Conservation (phyloP, 2,329 filamentous ascomycete species). For the Aspergillus texensis region DNA sequence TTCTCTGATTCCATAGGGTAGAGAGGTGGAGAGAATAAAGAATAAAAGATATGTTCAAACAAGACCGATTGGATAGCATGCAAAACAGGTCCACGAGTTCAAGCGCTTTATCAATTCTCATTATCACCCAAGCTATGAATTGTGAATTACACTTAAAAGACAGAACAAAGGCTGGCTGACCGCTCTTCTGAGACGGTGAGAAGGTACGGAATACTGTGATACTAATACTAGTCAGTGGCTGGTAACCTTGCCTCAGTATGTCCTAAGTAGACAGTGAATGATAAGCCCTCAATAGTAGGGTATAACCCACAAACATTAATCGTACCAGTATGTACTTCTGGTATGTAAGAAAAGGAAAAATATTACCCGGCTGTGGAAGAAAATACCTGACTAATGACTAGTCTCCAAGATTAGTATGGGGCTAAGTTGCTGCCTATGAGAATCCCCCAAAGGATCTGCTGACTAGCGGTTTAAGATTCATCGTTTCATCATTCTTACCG, state of each 20-base stretch:
- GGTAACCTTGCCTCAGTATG: not conserved
- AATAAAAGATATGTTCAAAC: not conserved
- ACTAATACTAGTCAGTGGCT: not conserved
- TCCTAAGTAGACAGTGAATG: not conserved
- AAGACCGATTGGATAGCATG: constrained; percentile 1
- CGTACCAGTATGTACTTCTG: not conserved
- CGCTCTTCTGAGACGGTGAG: constrained; percentile 6
- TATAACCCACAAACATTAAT: not conserved
- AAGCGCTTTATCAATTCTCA: not conserved
- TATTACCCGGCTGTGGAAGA: not conserved
- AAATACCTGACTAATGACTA: constrained; percentile 2
- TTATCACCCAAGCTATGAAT: not conserved
- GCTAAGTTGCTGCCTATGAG: constrained; percentile 2
- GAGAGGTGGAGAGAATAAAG: not conserved
- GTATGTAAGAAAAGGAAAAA: not conserved
- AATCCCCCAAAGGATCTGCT: constrained; percentile 18
- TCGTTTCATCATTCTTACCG: constrained; percentile 24
- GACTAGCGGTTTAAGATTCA: constrained; percentile 21
- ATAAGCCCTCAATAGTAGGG: not conserved
- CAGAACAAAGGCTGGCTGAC: constrained; percentile 5
- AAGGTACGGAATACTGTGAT: not conserved
- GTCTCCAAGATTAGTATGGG: not conserved
- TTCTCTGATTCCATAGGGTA: constrained; percentile 16
- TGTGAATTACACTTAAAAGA: not conserved
- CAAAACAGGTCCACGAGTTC: not conserved